Percentiles rank a stretch among this genome's conserved stretches.
Conservation (phyloP, 2,329 filamentous ascomycete genomes). For the Chaetothyriales sp. region DNA sequence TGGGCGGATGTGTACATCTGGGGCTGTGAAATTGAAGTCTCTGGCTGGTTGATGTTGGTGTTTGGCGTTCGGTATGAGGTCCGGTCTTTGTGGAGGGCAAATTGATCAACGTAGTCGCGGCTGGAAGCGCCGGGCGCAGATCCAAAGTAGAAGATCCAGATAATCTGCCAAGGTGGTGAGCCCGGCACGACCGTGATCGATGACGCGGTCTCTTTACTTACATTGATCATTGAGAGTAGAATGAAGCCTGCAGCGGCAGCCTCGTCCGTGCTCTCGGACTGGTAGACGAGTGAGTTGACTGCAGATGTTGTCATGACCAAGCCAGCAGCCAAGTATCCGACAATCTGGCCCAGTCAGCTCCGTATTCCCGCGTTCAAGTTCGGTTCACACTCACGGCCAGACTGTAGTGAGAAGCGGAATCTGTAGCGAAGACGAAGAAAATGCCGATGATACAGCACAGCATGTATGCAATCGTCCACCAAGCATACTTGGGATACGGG, state of each 20-base stretch:
- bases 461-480: slow-evolving; percentile 83
- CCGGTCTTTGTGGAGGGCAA: slow-evolving; percentile 75
- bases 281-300: slow-evolving; percentile 77
- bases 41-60: slow-evolving; percentile 54
- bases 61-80: slow-evolving; percentile 18
- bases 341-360: slow-evolving; percentile 41
- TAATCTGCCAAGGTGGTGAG: slow-evolving; percentile 47
- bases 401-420: slow-evolving; percentile 76
- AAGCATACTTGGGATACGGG: slow-evolving; percentile 70
- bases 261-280: slow-evolving; percentile 57
- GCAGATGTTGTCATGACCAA: slow-evolving; percentile 75
- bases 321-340: slow-evolving; percentile 71
- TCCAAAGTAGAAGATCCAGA: slow-evolving; percentile 99
- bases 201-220: slow-evolving; percentile 41
- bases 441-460: slow-evolving; percentile 70
- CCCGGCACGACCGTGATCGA: slow-evolving; percentile 4
- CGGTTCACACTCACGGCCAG: slow-evolving; percentile 50
- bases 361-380: not conserved
- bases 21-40: slow-evolving; percentile 60
- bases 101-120: slow-evolving; percentile 87
- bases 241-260: slow-evolving; percentile 89
- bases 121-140: slow-evolving; percentile 76
- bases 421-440: slow-evolving; percentile 68
- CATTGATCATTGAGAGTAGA: slow-evolving; percentile 79
- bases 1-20: slow-evolving; percentile 98